Conservation (phyloP, 257 asterid species). For the Orobanche coerulescens region DNA sequence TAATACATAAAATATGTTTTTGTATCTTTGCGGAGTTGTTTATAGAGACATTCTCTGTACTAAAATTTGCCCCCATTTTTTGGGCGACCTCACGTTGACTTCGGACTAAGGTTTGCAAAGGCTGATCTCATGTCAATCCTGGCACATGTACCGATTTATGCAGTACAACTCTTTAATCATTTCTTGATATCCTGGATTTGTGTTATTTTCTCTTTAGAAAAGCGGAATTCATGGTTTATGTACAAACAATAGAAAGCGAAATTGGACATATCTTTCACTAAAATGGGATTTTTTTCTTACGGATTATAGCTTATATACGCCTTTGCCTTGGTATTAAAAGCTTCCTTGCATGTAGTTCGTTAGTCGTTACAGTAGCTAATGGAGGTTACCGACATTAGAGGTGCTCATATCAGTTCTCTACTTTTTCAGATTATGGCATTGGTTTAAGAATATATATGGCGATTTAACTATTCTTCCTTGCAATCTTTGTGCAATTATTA, state of each 20-base stretch:
- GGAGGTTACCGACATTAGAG: too few relatives aligned
- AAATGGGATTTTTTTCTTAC: background rate
- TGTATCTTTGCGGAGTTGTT: conserved; percentile 56
- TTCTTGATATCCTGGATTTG: conserved; percentile 5
- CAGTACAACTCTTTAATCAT: conserved; percentile 40
- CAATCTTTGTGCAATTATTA: background rate
- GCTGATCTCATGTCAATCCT: conserved; percentile 99
- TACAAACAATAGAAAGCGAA: background rate
- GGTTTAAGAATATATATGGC: too few relatives aligned
- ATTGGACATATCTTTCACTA: background rate
- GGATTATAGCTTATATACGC: background rate
- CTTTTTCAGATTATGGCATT: too few relatives aligned
- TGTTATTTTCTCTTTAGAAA: background rate
- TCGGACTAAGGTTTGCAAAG: conserved; percentile 78
- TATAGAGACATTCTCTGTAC: conserved; percentile 5
- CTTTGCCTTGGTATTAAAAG: conserved; percentile 9
- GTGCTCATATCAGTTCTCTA: too few relatives aligned
- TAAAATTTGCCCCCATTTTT: conserved; percentile 16
- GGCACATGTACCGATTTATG: conserved; percentile 64
- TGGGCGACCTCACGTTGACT: conserved; percentile 92
- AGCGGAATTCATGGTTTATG: conserved; percentile 4
- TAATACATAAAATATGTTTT: conserved; percentile 3
- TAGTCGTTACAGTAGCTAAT: too few relatives aligned
- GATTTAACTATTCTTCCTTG: too few relatives aligned
- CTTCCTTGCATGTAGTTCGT: background rate